Evolutionary conservation across 2,329 filamentous ascomycete species (phyloP), one percentile per base, ranked within the genome.

Genomic region (Colletotrichum sp.): DNA sequence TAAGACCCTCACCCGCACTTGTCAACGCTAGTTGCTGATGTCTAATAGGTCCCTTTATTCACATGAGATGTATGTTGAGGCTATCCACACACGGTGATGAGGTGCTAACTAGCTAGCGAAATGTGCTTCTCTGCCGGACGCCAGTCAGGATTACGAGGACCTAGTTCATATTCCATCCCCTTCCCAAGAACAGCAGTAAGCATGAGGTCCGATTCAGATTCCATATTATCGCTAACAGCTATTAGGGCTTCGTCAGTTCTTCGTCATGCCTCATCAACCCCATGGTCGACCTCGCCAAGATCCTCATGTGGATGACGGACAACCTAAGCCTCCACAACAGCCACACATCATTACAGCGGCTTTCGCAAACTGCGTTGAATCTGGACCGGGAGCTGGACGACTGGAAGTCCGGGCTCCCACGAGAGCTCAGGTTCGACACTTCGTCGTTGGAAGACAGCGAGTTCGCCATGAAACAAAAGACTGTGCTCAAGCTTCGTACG

Each of bases 221-320:
- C 5, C 2, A 8, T 26, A 5, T 2, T 1, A 38, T 32, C 30
- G 28, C 65, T n/a, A 10, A 10, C 8, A 1, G 3, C 3, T 15
- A 8, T 8, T 5, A 76, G 71, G 66, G 68, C 10, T 76, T 74
- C 13, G 64, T 72, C 15, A 76, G 68, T 48, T 76, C 74, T 7
- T 68, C 74, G 0, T 70, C 64, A 8, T 74, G 71, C 9, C 66
- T 76, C 6, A 75, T 76, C 55, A 76, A 76, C 21, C 71, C 66
- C 9, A 76, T 76, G 71, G 74, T 76, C n/a, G 71, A 76, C 2
- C 21, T 76, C 7, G 66, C 74, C 66, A 76, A 74, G 66, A 76
- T 76, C 5, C 61, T 76, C 8, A 76, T 76, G 66, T 74, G 71
- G 71, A 76, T 76, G 73, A 76, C 73, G 56, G 73, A 76, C 65